Percentiles rank a stretch among this genome's conserved stretches.
Conservation (phyloP, 1,284 basidiomycete species). For the Ceratorhiza oryzae-sativae region DNA sequence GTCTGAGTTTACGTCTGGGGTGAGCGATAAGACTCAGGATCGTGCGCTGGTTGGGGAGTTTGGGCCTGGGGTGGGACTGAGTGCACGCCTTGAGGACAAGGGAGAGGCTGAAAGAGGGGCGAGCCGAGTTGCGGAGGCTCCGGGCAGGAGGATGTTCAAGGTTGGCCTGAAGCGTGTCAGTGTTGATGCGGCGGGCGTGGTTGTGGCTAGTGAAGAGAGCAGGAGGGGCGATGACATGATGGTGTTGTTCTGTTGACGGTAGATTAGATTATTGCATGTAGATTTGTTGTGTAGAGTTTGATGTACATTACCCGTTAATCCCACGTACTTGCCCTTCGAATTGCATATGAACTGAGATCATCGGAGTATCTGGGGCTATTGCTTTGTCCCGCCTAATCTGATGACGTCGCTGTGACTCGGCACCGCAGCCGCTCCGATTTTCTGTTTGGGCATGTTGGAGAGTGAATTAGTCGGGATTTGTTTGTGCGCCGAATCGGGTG, state of each 20-base stretch:
- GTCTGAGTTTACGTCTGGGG: background rate
- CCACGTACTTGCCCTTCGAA: background rate
- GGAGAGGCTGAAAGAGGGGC: background rate
- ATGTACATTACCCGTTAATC: background rate
- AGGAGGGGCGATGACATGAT: constrained; percentile 15
- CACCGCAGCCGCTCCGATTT: background rate
- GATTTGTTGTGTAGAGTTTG: background rate
- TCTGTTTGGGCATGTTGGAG: constrained; percentile 6
- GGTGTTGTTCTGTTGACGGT: constrained; percentile 15
- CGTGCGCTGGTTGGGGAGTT: constrained; percentile 2
- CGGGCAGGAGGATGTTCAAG: constrained; percentile 1
- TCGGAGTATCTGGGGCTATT: background rate
- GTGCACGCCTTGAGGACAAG: background rate
- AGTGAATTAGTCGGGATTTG: constrained; percentile 20
- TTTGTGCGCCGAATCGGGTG: background rate
- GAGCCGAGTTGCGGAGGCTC: background rate
- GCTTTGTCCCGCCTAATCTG: background rate
- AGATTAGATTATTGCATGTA: background rate
- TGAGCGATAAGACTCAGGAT: background rate
- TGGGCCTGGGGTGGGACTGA: background rate
- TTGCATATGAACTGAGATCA: background rate
- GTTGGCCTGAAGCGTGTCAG: background rate
- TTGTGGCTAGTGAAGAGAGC: constrained; percentile 21
- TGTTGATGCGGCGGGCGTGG: constrained; percentile 30
- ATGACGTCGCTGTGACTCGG: background rate